Evolutionary conservation across 2,329 filamentous ascomycete genomes (phyloP), one percentile per base, ranked within the genome.

Genomic region (Hymenoscyphus scutula): DNA sequence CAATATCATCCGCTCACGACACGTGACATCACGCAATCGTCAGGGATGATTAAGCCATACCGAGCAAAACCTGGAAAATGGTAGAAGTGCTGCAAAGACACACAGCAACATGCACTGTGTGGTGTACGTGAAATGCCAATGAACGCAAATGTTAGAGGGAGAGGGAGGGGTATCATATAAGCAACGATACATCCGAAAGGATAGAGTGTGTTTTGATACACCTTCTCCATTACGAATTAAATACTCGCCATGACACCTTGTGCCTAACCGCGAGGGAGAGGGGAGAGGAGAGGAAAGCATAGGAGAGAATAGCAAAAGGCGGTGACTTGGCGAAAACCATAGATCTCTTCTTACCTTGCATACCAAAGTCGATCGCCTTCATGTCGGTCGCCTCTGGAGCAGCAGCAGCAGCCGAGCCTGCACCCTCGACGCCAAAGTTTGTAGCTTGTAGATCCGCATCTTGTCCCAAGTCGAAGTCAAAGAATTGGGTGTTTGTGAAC

Each of bases 401-500:
- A 27, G 48, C 56, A n/a, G n/a, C n/a, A n/a, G n/a, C n/a, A 51
- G 45, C 19, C 19, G 45, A 51, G 45, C 45, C 45, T 57, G 45
- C 58, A 25, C 34, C 55, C 19, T 58, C 53, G 3, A 10, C 58
- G 38, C 48, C 57, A 76, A 73, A 60, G 17, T 45, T 45, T 15
- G 64, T 58, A 45, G 66, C 60, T 72, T 84, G 82, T 71, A 82
- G 81, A 72, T 86, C 82, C 64, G 81, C 81, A 72, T 83, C 81
- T 68, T 83, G 81, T n/a, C 84, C 83, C 45, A 84, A 80, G 74
- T 93, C 90, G 74, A 89, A 91, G 72, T 93, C 89, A 75, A 89
- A 90, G 76, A 94, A 94, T 69, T 91, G 86, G 54, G 89, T 87
- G 77, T 94, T 93, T 62, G 90, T 91, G 78, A 93, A 95, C 72